Evolutionary conservation across 2,329 filamentous ascomycete genomes (phyloP).

Genomic region (Talaromyces sp.): DNA sequence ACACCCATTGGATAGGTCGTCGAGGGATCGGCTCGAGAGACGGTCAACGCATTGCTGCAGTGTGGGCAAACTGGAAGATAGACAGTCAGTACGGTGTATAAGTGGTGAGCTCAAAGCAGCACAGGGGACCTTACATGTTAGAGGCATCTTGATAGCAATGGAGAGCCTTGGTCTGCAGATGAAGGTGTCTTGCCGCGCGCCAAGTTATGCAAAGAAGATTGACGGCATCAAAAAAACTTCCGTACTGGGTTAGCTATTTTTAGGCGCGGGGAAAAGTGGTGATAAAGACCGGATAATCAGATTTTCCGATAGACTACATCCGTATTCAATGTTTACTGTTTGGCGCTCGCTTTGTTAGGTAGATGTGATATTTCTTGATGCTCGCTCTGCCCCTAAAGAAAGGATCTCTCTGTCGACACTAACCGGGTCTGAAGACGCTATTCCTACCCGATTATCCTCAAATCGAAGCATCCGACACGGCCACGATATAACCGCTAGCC

Average conservation of each 20-base stretch:
- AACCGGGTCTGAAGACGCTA: neutral
- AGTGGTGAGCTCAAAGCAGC: neutral
- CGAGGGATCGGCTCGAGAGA: slow-evolving; percentile 38
- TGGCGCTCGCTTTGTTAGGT: neutral
- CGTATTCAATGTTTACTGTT: slow-evolving; percentile 2
- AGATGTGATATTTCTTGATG: neutral
- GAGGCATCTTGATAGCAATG: slow-evolving; percentile 29
- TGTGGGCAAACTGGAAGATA: slow-evolving; percentile 42
- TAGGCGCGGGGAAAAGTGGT: slow-evolving; percentile 4
- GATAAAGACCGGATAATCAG: slow-evolving; percentile 7
- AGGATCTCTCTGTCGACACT: too few relatives aligned
- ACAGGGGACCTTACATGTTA: slow-evolving; percentile 32
- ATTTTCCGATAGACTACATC: neutral
- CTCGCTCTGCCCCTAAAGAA: neutral
- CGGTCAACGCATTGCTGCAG: slow-evolving; percentile 47
- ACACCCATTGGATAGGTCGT: slow-evolving; percentile 38
- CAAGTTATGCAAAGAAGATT: neutral
- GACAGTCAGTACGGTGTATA: neutral
- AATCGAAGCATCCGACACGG: neutral
- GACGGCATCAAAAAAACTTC: neutral
- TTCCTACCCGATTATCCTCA: neutral
- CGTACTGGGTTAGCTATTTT: neutral
- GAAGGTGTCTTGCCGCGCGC: neutral
- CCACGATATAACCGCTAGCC: slow-evolving; percentile 5
- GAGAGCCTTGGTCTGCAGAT: neutral